A percentile compares a stretch with the other conserved stretches of the same genome.
These are phyloP conservation scores for Cenchrus fungigraminus DNA, from an alignment of 176 grass and related monocot species.

Conservation along the genomic window DNA sequence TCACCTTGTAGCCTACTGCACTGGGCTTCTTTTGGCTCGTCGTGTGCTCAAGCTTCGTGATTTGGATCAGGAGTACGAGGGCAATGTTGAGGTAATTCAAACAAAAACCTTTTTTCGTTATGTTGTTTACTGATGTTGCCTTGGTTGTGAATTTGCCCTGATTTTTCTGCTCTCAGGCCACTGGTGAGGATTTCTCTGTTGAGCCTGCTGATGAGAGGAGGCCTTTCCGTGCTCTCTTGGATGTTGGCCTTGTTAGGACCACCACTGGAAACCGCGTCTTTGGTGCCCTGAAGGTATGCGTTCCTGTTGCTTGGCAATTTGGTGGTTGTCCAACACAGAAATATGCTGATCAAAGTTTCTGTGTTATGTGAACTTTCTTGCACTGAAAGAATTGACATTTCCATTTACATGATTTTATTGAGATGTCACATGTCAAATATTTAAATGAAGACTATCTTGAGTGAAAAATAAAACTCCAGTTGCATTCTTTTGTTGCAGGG, in stretches of 20 bases:
- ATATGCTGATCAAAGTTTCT: too few relatives aligned
- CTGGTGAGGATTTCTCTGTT: too few relatives aligned
- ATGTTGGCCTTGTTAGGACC: conserved; percentile 81
- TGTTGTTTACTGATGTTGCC: too few relatives aligned
- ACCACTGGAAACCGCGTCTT: conserved; percentile 87
- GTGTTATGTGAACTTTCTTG: too few relatives aligned
- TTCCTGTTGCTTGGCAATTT: background rate
- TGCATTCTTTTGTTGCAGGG: conserved; percentile 46
- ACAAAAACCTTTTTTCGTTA: background rate
- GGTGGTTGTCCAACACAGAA: background rate
- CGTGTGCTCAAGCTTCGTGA: conserved; percentile 69
- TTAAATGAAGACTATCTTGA: background rate
- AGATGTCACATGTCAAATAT: too few relatives aligned
- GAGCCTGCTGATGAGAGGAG: too few relatives aligned
- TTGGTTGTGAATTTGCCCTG: too few relatives aligned
- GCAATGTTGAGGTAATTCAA: conserved; percentile 68
- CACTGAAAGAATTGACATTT: too few relatives aligned
- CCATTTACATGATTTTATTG: too few relatives aligned
- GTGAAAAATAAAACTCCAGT: background rate
- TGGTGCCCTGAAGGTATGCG: conserved; percentile 76
- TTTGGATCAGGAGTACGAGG: conserved; percentile 77
- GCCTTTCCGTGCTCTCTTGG: conserved; percentile 43
- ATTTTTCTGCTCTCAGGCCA: too few relatives aligned
- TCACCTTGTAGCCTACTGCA: conserved; percentile 67
- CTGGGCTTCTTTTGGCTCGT: conserved; percentile 76